These are phyloP conservation scores for Lactarius evosmus DNA, from an alignment of 768 basidiomycete genomes.

Conservation along the genomic window DNA sequence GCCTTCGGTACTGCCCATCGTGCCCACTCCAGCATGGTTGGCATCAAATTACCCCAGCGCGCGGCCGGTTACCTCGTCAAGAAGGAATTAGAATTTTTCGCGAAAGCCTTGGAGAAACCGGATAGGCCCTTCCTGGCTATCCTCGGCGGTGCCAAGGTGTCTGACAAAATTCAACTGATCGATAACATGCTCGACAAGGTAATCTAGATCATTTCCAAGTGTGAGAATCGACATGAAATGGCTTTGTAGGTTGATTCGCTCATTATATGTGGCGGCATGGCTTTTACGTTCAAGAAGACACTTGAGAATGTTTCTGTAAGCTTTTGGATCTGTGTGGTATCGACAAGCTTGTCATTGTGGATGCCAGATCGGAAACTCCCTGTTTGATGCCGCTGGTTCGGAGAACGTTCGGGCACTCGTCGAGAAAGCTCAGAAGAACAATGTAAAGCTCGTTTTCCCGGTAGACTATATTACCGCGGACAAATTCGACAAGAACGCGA, in stretches of 20 bases:
- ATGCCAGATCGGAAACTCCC: constrained; percentile 84
- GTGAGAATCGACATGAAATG: constrained; percentile 10
- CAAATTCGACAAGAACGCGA: constrained; percentile 91
- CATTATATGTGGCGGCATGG: constrained; percentile 98
- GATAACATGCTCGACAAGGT: constrained; percentile 99
- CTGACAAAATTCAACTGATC: constrained; percentile 98
- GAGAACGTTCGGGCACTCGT: constrained; percentile 80
- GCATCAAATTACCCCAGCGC: constrained; percentile 85
- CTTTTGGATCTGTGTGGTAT: constrained; percentile 15
- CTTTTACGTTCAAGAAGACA: constrained; percentile 98
- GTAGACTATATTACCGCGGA: constrained; percentile 92
- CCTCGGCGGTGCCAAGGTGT: constrained; percentile 97
- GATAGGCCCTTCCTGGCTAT: constrained; percentile 97
- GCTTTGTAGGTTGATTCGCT: constrained; percentile 77
- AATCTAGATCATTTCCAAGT: constrained; percentile 15
- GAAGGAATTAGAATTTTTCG: constrained; percentile 98
- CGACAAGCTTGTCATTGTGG: constrained; percentile 1
- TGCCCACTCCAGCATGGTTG: constrained; percentile 98
- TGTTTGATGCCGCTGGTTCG: constrained; percentile 87
- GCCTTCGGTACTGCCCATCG: constrained; percentile 99
- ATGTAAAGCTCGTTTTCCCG: constrained; percentile 93
- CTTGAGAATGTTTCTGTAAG: constrained; percentile 72
- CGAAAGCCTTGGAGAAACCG: constrained; percentile 93
- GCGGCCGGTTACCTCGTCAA: constrained; percentile 97
- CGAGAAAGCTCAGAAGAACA: constrained; percentile 88